Percentiles rank a stretch among this genome's conserved stretches.
phyloP scores from a whole-genome alignment of 148 eudicot species.

The Rhododendron kiyosumense region DNA sequence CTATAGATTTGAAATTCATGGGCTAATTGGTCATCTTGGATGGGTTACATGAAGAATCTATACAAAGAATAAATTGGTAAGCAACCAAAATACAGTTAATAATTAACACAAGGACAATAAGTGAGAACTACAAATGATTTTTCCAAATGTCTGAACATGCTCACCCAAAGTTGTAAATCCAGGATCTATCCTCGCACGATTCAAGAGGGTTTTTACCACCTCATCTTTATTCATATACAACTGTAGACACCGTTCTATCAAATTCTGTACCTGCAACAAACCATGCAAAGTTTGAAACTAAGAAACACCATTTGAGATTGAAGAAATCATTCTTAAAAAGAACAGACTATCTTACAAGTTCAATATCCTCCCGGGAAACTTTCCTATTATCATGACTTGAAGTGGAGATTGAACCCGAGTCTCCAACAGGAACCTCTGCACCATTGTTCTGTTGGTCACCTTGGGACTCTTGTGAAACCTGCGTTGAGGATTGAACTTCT shows the following conservation, averaged over 20 bases:
- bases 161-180: constrained; percentile 91
- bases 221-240: constrained; percentile 92
- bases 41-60: background rate
- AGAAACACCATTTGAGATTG: background rate
- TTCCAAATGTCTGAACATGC: constrained; percentile 13
- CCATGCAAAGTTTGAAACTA: constrained; percentile 11
- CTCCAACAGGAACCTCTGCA: constrained; percentile 59
- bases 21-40: background rate
- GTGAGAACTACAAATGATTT: background rate
- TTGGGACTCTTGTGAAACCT: constrained; percentile 66
- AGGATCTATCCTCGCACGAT: constrained; percentile 92
- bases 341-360: constrained; percentile 61
- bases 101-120: background rate
- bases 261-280: constrained; percentile 77
- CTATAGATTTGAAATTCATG: background rate
- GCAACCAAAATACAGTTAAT: constrained; percentile 1
- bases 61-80: background rate
- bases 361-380: constrained; percentile 96
- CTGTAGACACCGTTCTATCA: constrained; percentile 88
- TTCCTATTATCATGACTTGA: constrained; percentile 83
- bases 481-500: constrained; percentile 55
- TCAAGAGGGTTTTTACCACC: constrained; percentile 87
- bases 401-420: constrained; percentile 84
- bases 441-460: constrained; percentile 62
- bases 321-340: background rate